Evolutionary conservation across 306 rosid genomes (phyloP).

Genomic region (Corylus heterophylla): DNA sequence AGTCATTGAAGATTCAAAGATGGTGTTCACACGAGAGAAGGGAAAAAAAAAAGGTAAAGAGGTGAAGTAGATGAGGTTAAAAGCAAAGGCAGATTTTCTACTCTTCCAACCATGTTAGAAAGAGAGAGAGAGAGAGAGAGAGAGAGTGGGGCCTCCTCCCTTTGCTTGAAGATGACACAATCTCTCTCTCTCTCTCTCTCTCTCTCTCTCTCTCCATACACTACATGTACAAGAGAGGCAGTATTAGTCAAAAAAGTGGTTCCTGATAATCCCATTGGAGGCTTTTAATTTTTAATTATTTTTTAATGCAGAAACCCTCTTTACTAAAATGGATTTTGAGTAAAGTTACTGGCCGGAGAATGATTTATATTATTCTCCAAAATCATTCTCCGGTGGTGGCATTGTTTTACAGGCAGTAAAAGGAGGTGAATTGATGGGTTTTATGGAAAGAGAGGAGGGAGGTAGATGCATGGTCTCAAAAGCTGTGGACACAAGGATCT

Average conservation of each 20-base stretch:
- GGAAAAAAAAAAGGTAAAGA: conserved; percentile 35
- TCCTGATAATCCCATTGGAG: conserved; percentile 31
- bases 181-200: conserved; percentile 44
- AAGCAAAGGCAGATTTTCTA: conserved; percentile 70
- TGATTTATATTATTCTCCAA: not conserved
- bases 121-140: conserved; percentile 32
- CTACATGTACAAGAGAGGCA: conserved; percentile 35
- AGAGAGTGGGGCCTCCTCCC: conserved; percentile 45
- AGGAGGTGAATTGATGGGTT: conserved; percentile 62
- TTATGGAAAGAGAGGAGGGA: conserved; percentile 45
- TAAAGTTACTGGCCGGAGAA: conserved; percentile 38
- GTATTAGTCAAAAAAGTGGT: conserved; percentile 57
- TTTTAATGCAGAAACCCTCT: conserved; percentile 7
- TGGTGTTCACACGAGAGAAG: conserved; percentile 30
- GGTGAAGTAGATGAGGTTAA: conserved; percentile 44
- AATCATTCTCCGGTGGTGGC: conserved; percentile 23
- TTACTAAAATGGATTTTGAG: conserved; percentile 13
- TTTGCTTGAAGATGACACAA: conserved; percentile 76
- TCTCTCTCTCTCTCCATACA: conserved; percentile 38
- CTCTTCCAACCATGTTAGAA: conserved; percentile 43
- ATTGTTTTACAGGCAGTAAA: conserved; percentile 50
- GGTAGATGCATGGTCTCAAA: conserved; percentile 75
- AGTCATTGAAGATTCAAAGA: conserved; percentile 23
- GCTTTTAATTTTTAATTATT: conserved; percentile 9
- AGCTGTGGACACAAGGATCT: conserved; percentile 88